Conservation (phyloP, 1,284 basidiomycete genomes). For the Sanghuangporus baumii region DNA sequence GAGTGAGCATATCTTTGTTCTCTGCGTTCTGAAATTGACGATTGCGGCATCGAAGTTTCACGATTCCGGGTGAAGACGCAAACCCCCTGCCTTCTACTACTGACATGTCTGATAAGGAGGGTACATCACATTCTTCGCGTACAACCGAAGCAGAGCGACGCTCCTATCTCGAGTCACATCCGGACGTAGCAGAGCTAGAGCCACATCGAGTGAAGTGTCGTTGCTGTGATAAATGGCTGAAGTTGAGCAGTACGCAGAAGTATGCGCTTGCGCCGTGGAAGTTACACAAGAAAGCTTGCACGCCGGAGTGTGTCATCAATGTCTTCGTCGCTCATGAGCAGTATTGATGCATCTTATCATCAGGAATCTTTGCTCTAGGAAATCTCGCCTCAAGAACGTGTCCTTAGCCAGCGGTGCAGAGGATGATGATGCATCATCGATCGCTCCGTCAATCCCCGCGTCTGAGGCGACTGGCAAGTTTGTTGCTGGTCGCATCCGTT, state of each 20-base stretch:
- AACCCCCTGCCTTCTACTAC: not conserved
- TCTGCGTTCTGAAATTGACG: not conserved
- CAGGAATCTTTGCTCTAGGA: constrained; percentile 7
- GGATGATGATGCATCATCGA: constrained; percentile 16
- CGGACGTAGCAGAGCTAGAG: constrained; percentile 18
- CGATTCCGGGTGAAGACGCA: not conserved
- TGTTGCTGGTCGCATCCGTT: not conserved
- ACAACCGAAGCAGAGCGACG: constrained; percentile 19
- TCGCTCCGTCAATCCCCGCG: constrained; percentile 11
- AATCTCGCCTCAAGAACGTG: not conserved
- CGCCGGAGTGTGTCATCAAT: not conserved
- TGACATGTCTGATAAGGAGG: constrained; percentile 9
- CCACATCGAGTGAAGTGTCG: constrained; percentile 16
- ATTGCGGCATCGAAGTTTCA: not conserved
- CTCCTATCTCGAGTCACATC: constrained; percentile 16
- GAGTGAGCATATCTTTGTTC: not conserved
- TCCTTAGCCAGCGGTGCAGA: not conserved
- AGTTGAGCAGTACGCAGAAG: constrained; percentile 12
- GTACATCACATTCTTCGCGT: not conserved
- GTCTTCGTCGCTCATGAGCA: not conserved
- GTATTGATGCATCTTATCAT: not conserved
- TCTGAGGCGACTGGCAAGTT: constrained; percentile 5
- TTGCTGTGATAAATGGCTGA: constrained; percentile 16
- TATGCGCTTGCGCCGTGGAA: constrained; percentile 17
- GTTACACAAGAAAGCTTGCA: constrained; percentile 12